Conservation (phyloP, 441 rosid genomes). For the Hura crepitans region DNA sequence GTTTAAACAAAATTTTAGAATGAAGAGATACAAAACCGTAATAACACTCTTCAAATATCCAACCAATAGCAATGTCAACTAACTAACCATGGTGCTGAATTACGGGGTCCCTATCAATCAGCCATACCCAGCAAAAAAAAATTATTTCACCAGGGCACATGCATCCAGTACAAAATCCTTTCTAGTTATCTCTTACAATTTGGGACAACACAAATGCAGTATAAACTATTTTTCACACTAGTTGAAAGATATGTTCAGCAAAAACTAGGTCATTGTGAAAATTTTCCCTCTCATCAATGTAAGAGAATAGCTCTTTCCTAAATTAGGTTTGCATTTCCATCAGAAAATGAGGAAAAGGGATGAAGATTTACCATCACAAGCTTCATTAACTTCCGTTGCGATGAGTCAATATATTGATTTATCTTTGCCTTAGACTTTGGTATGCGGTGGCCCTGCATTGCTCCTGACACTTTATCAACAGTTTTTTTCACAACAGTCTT, state of each 20-base stretch:
- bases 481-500: slow-evolving; percentile 87
- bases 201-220: not conserved
- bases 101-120: not conserved
- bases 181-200: not conserved
- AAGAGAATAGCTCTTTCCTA: not conserved
- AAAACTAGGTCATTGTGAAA: not conserved
- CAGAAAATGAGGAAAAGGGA: slow-evolving; percentile 4
- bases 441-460: slow-evolving; percentile 65
- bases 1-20: slow-evolving; percentile 2
- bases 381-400: slow-evolving; percentile 71
- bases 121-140: not conserved
- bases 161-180: not conserved
- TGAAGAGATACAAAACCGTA: not conserved
- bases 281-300: too few relatives aligned
- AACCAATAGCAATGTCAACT: not conserved
- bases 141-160: not conserved
- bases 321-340: slow-evolving; percentile 1
- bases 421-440: slow-evolving; percentile 82
- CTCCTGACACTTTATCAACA: slow-evolving; percentile 80
- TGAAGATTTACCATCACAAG: slow-evolving; percentile 70
- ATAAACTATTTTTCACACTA: too few relatives aligned
- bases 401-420: slow-evolving; percentile 67
- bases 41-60: not conserved
- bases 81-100: not conserved
- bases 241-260: not conserved